Evolutionary conservation across 768 basidiomycete species (phyloP).

Genomic region (Dictyophora rubrovolvata): DNA sequence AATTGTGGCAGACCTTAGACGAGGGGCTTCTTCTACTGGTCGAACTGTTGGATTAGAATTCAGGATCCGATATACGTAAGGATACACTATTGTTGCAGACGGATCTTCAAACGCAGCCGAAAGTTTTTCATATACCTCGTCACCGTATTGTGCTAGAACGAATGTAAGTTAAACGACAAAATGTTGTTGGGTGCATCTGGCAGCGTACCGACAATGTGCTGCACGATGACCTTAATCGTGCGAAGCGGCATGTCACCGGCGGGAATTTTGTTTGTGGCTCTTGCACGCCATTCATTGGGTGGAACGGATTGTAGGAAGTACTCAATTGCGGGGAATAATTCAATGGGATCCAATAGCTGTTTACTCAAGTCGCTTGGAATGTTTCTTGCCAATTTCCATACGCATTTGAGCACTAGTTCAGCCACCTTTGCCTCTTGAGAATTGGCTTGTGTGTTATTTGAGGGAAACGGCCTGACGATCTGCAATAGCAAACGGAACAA

Average conservation of each 20-base stretch:
- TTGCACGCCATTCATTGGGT: constrained; percentile 91
- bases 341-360: constrained; percentile 70
- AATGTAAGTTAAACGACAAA: not conserved
- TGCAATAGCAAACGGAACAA: constrained; percentile 75
- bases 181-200: not conserved
- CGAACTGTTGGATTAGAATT: constrained; percentile 42
- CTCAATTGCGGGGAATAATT: constrained; percentile 86
- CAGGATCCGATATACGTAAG: constrained; percentile 86
- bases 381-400: constrained; percentile 95
- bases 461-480: constrained; percentile 76
- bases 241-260: constrained; percentile 96
- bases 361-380: constrained; percentile 87
- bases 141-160: constrained; percentile 64
- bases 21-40: constrained; percentile 29
- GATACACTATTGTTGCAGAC: constrained; percentile 95
- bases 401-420: constrained; percentile 88
- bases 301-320: constrained; percentile 88
- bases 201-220: constrained; percentile 86
- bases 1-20: constrained; percentile 9
- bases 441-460: constrained; percentile 57
- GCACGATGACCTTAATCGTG: constrained; percentile 97
- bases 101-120: constrained; percentile 88
- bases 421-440: constrained; percentile 83
- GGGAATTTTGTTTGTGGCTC: constrained; percentile 84
- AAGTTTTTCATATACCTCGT: constrained; percentile 84